Percentiles rank a stretch among this genome's conserved stretches.
Conservation (phyloP, 495 filamentous ascomycete genomes). For the Tirmania nivea region DNA sequence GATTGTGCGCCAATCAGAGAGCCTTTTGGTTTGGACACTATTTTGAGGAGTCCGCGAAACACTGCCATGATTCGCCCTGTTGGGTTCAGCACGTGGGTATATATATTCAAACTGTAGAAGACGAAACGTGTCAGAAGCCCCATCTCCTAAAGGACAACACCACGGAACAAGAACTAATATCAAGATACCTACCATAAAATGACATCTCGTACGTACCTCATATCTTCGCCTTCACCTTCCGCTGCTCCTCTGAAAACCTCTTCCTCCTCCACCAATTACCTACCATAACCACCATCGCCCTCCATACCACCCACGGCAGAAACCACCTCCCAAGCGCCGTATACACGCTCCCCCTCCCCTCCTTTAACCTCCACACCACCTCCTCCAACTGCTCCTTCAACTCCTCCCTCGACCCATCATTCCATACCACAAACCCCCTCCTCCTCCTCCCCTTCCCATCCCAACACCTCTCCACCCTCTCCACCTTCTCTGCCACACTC, state of each 20-base stretch:
- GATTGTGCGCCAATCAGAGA: too few relatives aligned
- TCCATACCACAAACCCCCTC: conserved; percentile 61
- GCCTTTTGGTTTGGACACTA: too few relatives aligned
- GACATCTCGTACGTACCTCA: background rate
- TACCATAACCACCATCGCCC: conserved; percentile 43
- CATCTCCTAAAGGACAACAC: too few relatives aligned
- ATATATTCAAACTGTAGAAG: too few relatives aligned
- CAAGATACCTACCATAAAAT: too few relatives aligned
- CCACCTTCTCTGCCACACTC: conserved; percentile 58
- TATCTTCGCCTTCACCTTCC: background rate
- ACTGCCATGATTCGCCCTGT: too few relatives aligned
- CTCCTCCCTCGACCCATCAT: conserved; percentile 52
- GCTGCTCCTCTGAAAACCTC: background rate
- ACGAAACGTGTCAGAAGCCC: too few relatives aligned
- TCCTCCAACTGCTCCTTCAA: conserved; percentile 39
- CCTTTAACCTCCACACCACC: conserved; percentile 39
- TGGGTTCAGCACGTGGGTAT: too few relatives aligned
- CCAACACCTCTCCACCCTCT: conserved; percentile 32
- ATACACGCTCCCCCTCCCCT: conserved; percentile 29
- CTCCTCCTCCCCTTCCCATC: conserved; percentile 6
- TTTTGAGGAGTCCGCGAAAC: too few relatives aligned
- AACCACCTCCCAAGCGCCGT: conserved; percentile 55
- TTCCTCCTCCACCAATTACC: conserved; percentile 28
- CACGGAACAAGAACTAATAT: too few relatives aligned
- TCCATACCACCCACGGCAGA: conserved; percentile 40